These are phyloP conservation scores for Aquilaria sinensis DNA, from an alignment of 345 rosid species.

Conservation along the genomic window DNA sequence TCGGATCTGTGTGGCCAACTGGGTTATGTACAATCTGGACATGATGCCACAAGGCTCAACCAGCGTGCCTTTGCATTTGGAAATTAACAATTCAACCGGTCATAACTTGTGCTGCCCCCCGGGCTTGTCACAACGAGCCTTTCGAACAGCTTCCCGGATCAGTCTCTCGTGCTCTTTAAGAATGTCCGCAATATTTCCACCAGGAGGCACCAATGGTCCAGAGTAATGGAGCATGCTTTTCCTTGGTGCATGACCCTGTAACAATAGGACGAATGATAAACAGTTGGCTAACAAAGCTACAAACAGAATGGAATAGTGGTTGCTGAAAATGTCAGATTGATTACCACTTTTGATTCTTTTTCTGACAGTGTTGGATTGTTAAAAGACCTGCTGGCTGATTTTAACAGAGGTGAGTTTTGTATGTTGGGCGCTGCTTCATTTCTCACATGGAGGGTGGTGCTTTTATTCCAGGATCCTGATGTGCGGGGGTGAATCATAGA, in stretches of 20 bases:
- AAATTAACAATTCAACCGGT: no score
- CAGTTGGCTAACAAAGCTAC: no score
- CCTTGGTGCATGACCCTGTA: constrained; percentile 54
- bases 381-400: constrained; percentile 11
- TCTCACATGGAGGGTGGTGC: constrained; percentile 4
- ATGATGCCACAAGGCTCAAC: no score
- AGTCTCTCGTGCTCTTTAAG: constrained; percentile 89
- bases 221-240: constrained; percentile 78
- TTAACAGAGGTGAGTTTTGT: constrained; percentile 22
- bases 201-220: constrained; percentile 91
- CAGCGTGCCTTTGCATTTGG: no score
- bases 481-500: constrained; percentile 40
- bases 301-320: no score
- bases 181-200: constrained; percentile 78
- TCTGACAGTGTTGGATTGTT: constrained; percentile 5
- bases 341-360: constrained; percentile 32
- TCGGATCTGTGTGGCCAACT: no score
- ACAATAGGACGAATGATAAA: constrained; percentile 12
- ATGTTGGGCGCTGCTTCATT: constrained; percentile 16
- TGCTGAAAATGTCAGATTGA: neutral
- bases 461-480: constrained; percentile 19
- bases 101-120: constrained; percentile 1
- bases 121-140: constrained; percentile 58
- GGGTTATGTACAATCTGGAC: no score
- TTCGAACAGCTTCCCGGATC: constrained; percentile 85